Base-by-base conservation (phyloP, 345 rosid genomes). In the Noccaea caerulescens region DNA sequence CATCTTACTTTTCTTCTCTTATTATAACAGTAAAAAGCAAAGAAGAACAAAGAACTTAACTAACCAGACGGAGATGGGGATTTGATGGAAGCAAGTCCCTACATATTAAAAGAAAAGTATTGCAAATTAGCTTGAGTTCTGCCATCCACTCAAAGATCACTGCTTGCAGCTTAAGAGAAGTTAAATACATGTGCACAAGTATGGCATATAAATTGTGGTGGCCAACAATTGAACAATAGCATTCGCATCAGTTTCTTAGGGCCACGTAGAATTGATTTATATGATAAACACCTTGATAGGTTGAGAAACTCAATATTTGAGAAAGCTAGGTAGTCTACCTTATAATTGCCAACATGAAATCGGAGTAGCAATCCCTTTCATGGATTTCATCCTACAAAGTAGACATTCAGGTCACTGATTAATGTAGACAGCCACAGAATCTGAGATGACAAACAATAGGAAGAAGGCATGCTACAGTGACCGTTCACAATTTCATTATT, bases 321-420 rank as follows among this genome's bases (percentile, higher is more conserved):
- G 44, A 58, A 67, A 50, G 60, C 68, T 71, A 71, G 52, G 30
- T 57, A 13, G 45, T 42, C 14, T 80, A 93, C 98, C 98, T 93
- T 73, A 93, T 71, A 66, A 91, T 87, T 68, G 97, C 89, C 85
- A 93, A 71, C 82, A 89, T 87, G 79, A 93, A 84, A 84, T 93
- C 98, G n/a, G 92, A 89, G 81, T 80, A 89, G 82, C 92, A 83
- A 80, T 93, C 97, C 78, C 98, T 87, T 80, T 93, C 98, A 77
- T 93, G 98, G 68, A 93, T 85, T 84, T 93, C 98, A 82, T 93
- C 98, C 98, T 93, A 79, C 80, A 80, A 76, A 67, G 23, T 51
- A 72, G 76, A 78, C 68, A 80, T 65, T 20, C 53, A 20, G 42
- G 66, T 72, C 63, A 80, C 50, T 60, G 14, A 23, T 61, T 68